Evolutionary conservation across 257 asterid species (phyloP).

Genomic region (Solanum sejunctum): DNA sequence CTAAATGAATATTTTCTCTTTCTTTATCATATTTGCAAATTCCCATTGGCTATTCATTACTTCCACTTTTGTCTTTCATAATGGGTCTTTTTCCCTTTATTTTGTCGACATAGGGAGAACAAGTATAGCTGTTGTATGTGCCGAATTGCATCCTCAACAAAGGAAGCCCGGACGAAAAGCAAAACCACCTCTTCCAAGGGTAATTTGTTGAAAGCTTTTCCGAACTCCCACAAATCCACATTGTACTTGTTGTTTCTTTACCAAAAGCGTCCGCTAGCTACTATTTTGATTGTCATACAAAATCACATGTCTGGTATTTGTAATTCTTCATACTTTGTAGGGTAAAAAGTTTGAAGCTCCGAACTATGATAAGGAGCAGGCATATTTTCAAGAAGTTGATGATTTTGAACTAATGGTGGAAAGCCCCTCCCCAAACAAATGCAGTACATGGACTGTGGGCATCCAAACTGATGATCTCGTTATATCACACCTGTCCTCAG

Average conservation of each 20-base stretch:
- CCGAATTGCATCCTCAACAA: conserved; percentile 39
- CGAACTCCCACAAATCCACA: neutral
- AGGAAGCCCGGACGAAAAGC: conserved; percentile 50
- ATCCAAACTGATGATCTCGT: conserved; percentile 21
- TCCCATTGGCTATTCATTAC: neutral
- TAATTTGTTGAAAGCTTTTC: conserved; percentile 3
- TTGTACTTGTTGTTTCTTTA: neutral
- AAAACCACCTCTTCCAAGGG: conserved; percentile 85
- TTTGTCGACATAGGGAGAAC: conserved; percentile 71
- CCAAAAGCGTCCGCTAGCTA: neutral
- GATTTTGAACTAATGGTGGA: conserved; percentile 78
- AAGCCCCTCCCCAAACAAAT: conserved; percentile 93
- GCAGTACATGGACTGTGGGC: conserved; percentile 59
- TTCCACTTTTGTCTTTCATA: neutral
- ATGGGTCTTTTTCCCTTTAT: neutral
- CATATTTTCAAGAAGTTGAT: conserved; percentile 85
- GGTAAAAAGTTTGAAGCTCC: conserved; percentile 42
- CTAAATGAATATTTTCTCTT: neutral
- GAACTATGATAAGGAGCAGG: conserved; percentile 57
- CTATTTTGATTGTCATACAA: neutral
- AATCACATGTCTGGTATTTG: neutral
- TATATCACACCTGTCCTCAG: conserved; percentile 55
- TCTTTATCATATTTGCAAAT: neutral
- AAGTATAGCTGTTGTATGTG: conserved; percentile 62
- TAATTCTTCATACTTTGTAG: conserved; percentile 22